A percentile compares a stretch with the other conserved stretches of the same genome.
These are phyloP conservation scores for Limnomonas spitsbergensis DNA, from an alignment of 139 green algal genomes.

Conservation along the genomic window DNA sequence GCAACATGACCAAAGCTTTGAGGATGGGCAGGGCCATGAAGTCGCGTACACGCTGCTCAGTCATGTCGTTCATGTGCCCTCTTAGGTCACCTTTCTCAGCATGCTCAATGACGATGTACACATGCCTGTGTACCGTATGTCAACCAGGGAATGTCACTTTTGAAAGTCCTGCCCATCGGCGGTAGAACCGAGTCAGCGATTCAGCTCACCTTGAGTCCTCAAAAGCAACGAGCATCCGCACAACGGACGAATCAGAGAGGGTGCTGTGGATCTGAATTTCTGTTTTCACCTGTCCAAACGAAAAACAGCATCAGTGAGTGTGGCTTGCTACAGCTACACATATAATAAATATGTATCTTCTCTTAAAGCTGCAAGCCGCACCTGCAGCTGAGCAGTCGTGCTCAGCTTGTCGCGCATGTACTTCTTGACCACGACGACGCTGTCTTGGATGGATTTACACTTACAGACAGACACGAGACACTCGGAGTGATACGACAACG, in stretches of 20 bases:
- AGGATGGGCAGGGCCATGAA: conserved; percentile 3
- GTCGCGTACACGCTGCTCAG: neutral
- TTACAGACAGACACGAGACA: conserved; percentile 25
- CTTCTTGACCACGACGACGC: too few species aligned
- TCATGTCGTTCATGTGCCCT: neutral
- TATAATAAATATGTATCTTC: too few species aligned
- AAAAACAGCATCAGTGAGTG: too few species aligned
- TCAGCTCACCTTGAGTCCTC: neutral
- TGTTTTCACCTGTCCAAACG: neutral
- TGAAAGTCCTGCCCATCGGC: too few species aligned
- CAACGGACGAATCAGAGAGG: neutral
- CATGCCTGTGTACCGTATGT: neutral
- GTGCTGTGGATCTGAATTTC: neutral
- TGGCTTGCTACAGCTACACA: too few species aligned
- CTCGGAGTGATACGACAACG: conserved; percentile 22
- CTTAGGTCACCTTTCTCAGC: neutral
- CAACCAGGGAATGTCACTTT: neutral
- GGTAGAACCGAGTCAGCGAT: too few species aligned
- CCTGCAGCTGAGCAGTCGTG: too few species aligned
- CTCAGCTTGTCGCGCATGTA: too few species aligned
- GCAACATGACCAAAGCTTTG: neutral
- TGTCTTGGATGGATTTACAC: conserved; percentile 8
- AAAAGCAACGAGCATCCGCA: neutral
- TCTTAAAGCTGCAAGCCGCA: too few species aligned
- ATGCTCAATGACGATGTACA: conserved; percentile 10